phyloP scores from a whole-genome alignment of 1,139 yeast species.

The Entelexis paramagnoliae region DNA sequence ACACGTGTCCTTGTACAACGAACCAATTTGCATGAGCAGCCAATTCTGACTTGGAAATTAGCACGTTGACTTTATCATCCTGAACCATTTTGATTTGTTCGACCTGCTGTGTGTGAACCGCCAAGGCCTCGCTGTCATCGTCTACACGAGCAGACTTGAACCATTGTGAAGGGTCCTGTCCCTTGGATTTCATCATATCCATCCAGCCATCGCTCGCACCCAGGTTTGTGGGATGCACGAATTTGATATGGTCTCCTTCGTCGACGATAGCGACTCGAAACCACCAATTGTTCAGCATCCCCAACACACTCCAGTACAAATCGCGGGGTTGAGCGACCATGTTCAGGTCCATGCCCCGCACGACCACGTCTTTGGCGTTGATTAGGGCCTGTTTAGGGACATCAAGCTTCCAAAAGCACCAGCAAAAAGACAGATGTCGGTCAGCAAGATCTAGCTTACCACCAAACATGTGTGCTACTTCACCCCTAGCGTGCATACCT shows the following conservation, averaged over 20 bases:
- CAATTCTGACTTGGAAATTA: conserved; percentile 39
- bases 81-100: conserved; percentile 21
- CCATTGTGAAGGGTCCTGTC: conserved; percentile 31
- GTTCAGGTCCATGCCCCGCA: conserved; percentile 32
- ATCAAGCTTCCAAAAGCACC: conserved; percentile 33
- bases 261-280: conserved; percentile 30
- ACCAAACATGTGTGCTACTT: conserved; percentile 29
- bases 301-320: conserved; percentile 35
- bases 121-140: no score
- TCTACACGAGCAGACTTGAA: conserved; percentile 25
- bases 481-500: conserved; percentile 22
- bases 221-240: conserved; percentile 29
- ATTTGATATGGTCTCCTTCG: conserved; percentile 23
- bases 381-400: conserved; percentile 21
- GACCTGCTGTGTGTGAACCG: not conserved
- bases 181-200: conserved; percentile 31
- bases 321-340: conserved; percentile 33
- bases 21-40: conserved; percentile 49
- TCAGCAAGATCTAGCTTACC: conserved; percentile 32
- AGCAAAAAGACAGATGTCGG: conserved; percentile 30
- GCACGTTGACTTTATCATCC: conserved; percentile 15
- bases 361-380: conserved; percentile 28
- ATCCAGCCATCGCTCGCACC: conserved; percentile 30
- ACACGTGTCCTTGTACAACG: conserved; percentile 47
- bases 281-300: conserved; percentile 35